Evolutionary conservation across 2,329 filamentous ascomycete species (phyloP), one percentile per base, ranked within the genome.

Genomic region (Mycosphaerella arachidis): DNA sequence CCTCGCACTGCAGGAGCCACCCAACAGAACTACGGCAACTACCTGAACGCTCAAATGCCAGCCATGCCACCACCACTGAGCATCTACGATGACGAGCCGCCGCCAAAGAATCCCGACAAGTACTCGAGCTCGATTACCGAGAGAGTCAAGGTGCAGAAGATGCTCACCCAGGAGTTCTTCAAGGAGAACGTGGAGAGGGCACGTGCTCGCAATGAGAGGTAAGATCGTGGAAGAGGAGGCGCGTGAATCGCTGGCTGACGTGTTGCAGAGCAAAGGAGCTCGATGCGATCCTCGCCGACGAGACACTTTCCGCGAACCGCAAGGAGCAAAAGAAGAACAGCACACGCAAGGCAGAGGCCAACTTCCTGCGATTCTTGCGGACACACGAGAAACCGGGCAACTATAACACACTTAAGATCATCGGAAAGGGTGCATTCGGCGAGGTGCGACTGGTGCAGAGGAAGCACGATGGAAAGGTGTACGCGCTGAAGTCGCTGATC

Each of bases 391-490:
- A 88, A 76, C 92, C 93, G 10, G 87, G 93, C 68, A 97, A 97
- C 79, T 99, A 97, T 82, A 86, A 87, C 65, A 97, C 93, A 1
- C 84, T 97, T 77, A 97, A 97, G 82, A 93, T 97, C 68, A 99
- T 99, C 69, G 94, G 94, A 72, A 99, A 99, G 82, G 94, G 94
- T 77, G 94, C 94, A 13, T 99, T 99, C 72, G 94, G 94, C 74
- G 94, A 99, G 77, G 94, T 99, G 70, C 96, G 96, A 79, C 83
- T 99, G 63, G 94, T 99, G 60, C 92, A 96, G 79, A 91, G 96
- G 79, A 96, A 92, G 82, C 87, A 90, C 56, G 94, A 97, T 71
- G 91, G 91, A 77, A 96, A 96, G 78, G 92, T 99, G 65, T 99
- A 97, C 71, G 94, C 94, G 62, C 89, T 99, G 82, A 99, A 99